These are phyloP conservation scores for Piper betle DNA, from an alignment of 164 flowering plant genomes.

Conservation along the genomic window DNA sequence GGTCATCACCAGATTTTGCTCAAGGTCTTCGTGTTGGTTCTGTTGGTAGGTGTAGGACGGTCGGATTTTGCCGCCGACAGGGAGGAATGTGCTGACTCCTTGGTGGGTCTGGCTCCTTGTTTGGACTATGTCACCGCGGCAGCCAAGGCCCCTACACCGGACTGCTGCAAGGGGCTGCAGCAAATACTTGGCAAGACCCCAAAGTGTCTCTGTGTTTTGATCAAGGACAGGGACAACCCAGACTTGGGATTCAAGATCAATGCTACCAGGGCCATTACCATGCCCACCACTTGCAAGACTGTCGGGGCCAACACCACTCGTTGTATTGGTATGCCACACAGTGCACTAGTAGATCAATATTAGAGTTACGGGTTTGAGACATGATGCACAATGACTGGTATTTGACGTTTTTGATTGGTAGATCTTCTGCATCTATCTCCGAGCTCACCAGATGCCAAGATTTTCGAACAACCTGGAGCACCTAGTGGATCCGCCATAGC, in stretches of 20 bases:
- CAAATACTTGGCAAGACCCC: conserved; percentile 36
- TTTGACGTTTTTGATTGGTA: not conserved
- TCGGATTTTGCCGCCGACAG: conserved; percentile 39
- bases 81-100: conserved; percentile 38
- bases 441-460: not conserved
- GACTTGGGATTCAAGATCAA: conserved; percentile 56
- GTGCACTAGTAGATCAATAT: conserved; percentile 9
- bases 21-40: conserved; percentile 1
- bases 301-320: conserved; percentile 7
- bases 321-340: not conserved
- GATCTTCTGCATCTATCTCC: not conserved
- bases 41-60: conserved; percentile 8
- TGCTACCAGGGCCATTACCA: conserved; percentile 41
- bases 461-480: not conserved
- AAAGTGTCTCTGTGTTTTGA: conserved; percentile 59
- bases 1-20: not conserved
- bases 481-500: not conserved
- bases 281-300: conserved; percentile 16
- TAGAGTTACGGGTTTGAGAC: not conserved
- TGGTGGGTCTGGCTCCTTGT: conserved; percentile 52
- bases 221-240: conserved; percentile 60
- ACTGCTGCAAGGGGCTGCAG: conserved; percentile 63
- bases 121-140: conserved; percentile 52
- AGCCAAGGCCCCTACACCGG: conserved; percentile 48
- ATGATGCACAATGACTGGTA: not conserved